Base-by-base conservation (phyloP, 805 yeast genomes). In the Teunomyces kruisii region DNA sequence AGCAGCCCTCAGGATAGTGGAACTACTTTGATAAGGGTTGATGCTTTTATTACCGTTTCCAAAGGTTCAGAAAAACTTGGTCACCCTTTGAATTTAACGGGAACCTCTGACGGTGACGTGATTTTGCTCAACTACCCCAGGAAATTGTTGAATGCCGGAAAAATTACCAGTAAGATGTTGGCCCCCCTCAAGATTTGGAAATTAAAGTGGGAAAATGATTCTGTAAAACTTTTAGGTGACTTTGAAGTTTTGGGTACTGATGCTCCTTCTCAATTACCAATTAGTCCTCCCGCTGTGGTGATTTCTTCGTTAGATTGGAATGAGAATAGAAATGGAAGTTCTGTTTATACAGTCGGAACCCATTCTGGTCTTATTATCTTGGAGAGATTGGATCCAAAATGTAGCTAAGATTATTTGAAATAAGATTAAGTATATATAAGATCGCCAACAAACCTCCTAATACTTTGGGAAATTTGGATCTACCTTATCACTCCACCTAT, bases 401-500 rank as follows among this genome's bases (percentile, higher is more conserved):
- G 19, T 41, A n/a, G 14, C 9, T 32, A 29, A 26, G 13, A 19
- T 19, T 19, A 4, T 19, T 19, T 19, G 22, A 19, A 19, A 19
- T 19, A 19, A 19, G 22, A 19, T 19, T 33, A 9, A 30, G 22
- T 22, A 27, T 22, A 15, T 4, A 9, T 4, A 12, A 33, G 9
- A 19, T 14, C 26, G 8, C 15, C 12, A 19, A 32, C 17, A 6
- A 3, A 27, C 16, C 13, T 55, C 64, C 6, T 19, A 88, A 54
- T 88, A 88, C 32, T 72, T 72, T 9, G 96, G 96, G 40, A 88
- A 71, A 0, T 54, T 50, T 0, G 72, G 64, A 53, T 90, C 92
- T 2, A 88, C 68, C 1, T 70, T 68, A 12, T 65, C 73, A 43
- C 86, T 76, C 87, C 95, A 90, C 50, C 69, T 75, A 43, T 73